Evolutionary conservation across 2,329 filamentous ascomycete genomes (phyloP), one percentile per base, ranked within the genome.

Genomic region (Arthrobotrys sinensis): DNA sequence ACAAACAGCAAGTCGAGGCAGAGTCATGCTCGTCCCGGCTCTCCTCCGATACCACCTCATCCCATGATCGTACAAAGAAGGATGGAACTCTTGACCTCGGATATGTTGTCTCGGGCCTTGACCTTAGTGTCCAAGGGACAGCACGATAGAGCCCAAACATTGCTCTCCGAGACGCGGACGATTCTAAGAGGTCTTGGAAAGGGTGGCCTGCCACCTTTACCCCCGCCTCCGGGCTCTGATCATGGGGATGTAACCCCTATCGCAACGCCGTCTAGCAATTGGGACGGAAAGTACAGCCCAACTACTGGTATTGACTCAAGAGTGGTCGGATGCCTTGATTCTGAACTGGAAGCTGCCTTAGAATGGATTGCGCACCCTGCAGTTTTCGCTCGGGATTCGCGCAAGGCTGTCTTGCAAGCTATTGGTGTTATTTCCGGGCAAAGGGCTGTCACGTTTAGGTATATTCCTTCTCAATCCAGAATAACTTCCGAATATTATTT

Each of bases 291-390:
- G 89, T 93, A 84, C 83, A 88, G 84, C 75, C 91, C 84, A 81
- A 89, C 85, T 34, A 89, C 90, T 5, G 92, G 93, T n/a, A 95
- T 99, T 70, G 96, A 99, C 82, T 85, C 89, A 4, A 88, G 87
- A 40, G 96, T 93, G 0, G 95, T 98, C 82, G 87, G 90, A 24
- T 94, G 96, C 1, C 89, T 99, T 16, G 96, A 99, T 83, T 90
- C 92, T 0, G 96, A 99, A 84, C 89, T 99, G 38, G 93, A 97
- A 83, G 90, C 92, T 38, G 93, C 92, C 63, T 86, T 99, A 14
- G 96, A 99, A 85, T 99, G 96, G 96, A 98, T 99, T 84, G 94
- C 92, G 83, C 96, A 99, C 83, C 96, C 96, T 0, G 94, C 94
- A 1, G 93, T 98, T 1, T 99, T 99, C 83, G 91, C 92, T 7